phyloP scores from a whole-genome alignment of 495 filamentous ascomycete species.

The Penicillium alfredii region DNA sequence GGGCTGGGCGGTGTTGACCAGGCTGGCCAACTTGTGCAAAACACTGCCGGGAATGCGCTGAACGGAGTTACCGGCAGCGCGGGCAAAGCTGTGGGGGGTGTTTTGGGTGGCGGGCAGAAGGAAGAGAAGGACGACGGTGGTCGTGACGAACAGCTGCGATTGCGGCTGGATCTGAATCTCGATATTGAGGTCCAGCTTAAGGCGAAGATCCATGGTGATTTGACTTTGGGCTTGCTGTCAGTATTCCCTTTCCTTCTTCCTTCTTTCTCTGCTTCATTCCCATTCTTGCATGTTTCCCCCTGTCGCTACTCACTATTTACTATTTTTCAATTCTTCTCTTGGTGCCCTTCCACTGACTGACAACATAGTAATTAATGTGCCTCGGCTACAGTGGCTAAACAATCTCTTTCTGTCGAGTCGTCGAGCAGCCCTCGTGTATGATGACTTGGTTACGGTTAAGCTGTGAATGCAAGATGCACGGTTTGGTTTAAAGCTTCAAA shows the following conservation, averaged over 20 bases:
- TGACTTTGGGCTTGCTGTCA: constrained; percentile 80
- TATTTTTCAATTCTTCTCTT: background rate
- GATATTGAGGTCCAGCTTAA: constrained; percentile 87
- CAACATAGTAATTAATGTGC: constrained; percentile 23
- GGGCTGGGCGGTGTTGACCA: constrained; percentile 55
- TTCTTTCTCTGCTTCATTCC: background rate
- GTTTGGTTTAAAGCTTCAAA: background rate
- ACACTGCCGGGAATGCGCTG: constrained; percentile 59
- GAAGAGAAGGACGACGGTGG: constrained; percentile 42
- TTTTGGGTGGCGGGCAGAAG: constrained; percentile 35
- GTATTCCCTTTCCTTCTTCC: constrained; percentile 30
- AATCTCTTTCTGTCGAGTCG: constrained; percentile 4
- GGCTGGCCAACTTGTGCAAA: constrained; percentile 50
- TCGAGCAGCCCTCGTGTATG: background rate
- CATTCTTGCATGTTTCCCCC: background rate
- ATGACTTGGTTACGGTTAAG: background rate
- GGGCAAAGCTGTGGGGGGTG: constrained; percentile 52
- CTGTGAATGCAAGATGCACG: background rate
- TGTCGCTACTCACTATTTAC: too few relatives aligned
- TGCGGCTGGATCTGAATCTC: constrained; percentile 79
- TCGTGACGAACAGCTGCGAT: constrained; percentile 64
- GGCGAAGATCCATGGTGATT: constrained; percentile 87
- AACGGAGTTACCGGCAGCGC: constrained; percentile 51
- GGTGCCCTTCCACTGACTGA: constrained; percentile 21
- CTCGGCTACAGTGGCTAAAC: constrained; percentile 16